A percentile compares a stretch with the other conserved stretches of the same genome.
Conservation (phyloP, 208 protist species). For the Leishmania amazonensis region DNA sequence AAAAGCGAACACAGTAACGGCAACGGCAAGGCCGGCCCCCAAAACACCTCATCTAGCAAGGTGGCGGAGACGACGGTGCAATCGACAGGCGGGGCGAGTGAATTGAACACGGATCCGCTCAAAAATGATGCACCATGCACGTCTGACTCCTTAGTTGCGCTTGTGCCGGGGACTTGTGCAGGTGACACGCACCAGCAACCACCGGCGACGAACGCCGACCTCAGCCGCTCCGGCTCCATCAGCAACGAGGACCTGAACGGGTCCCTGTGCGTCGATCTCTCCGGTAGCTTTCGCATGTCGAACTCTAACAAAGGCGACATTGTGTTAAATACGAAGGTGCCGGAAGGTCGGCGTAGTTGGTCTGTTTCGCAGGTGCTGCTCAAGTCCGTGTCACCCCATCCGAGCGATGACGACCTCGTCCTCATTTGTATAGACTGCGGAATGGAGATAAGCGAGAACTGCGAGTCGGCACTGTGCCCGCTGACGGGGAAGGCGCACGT, state of each 20-base stretch:
- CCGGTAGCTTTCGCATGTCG: slow-evolving; percentile 35
- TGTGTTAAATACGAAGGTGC: slow-evolving; percentile 13
- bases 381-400: slow-evolving; percentile 33
- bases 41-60: neutral
- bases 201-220: neutral
- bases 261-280: slow-evolving; percentile 32
- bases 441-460: slow-evolving; percentile 41
- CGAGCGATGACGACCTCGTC: slow-evolving; percentile 56
- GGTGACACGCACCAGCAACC: neutral
- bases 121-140: neutral
- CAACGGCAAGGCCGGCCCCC: neutral
- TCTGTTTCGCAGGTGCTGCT: slow-evolving; percentile 14
- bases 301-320: slow-evolving; percentile 35
- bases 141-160: neutral
- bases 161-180: neutral
- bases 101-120: neutral
- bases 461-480: slow-evolving; percentile 35
- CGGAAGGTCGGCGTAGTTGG: slow-evolving; percentile 15
- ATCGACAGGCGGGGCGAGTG: neutral
- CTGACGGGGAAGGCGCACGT: slow-evolving; percentile 54
- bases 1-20: neutral
- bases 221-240: slow-evolving; percentile 5
- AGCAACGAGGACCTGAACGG: slow-evolving; percentile 19
- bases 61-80: neutral
- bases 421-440: slow-evolving; percentile 70